These are phyloP conservation scores for Ustilago hordei DNA, from an alignment of 1,284 basidiomycete genomes.

Conservation along the genomic window DNA sequence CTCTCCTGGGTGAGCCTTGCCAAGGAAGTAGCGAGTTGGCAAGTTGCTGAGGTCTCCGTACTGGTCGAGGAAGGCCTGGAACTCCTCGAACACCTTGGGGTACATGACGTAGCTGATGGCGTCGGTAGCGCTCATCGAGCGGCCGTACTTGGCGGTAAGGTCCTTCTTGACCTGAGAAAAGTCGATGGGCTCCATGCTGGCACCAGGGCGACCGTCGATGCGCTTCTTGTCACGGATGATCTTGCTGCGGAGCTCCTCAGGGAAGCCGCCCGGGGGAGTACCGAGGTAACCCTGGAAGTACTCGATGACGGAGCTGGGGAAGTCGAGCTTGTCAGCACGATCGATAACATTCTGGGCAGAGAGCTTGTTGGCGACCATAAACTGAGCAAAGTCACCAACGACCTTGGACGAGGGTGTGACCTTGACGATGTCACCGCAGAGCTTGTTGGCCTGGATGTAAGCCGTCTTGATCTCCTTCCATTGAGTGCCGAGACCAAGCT, in stretches of 20 bases:
- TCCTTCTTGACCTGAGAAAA: conserved; percentile 96
- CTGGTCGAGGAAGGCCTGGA: conserved; percentile 91
- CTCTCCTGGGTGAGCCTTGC: conserved; percentile 88
- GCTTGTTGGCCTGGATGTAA: conserved; percentile 77
- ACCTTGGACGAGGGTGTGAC: conserved; percentile 99
- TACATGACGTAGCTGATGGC: conserved; percentile 97
- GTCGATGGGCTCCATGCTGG: conserved; percentile 85
- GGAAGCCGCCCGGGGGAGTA: conserved; percentile 84
- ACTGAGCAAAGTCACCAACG: conserved; percentile 95
- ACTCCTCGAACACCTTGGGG: conserved; percentile 96
- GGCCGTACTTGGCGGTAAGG: conserved; percentile 91
- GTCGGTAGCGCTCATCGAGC: conserved; percentile 83
- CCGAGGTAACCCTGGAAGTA: conserved; percentile 86
- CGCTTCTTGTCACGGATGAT: conserved; percentile 93
- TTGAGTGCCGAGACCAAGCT: conserved; percentile 95
- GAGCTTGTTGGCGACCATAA: conserved; percentile 96
- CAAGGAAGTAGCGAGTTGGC: conserved; percentile 97
- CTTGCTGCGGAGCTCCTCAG: conserved; percentile 89
- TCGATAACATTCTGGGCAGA: conserved; percentile 86
- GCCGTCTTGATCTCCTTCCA: conserved; percentile 99
- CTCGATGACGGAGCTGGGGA: conserved; percentile 79
- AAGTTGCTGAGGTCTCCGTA: conserved; percentile 86
- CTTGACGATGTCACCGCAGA: conserved; percentile 99
- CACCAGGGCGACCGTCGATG: conserved; percentile 92
- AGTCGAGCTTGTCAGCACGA: conserved; percentile 89